These are phyloP conservation scores for Aspergillus pseudoviridinutans DNA, from an alignment of 2,329 filamentous ascomycete genomes.

Conservation along the genomic window DNA sequence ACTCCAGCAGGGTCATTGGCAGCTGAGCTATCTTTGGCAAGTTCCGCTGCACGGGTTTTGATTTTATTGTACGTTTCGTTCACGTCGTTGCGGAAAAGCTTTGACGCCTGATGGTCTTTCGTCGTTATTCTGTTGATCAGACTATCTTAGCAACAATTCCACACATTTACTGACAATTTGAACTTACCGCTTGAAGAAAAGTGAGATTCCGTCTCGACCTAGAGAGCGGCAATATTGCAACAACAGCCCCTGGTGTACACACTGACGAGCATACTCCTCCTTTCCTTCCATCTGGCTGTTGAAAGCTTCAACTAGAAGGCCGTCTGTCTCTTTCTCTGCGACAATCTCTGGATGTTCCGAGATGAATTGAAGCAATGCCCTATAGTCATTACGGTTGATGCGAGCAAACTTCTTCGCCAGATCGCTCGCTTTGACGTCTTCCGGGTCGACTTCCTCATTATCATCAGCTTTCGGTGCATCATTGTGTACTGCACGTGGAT, in stretches of 20 bases:
- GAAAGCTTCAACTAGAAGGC: constrained; percentile 85
- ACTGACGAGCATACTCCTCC: constrained; percentile 74
- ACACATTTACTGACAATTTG: not conserved
- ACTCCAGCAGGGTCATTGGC: constrained; percentile 59
- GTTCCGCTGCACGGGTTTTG: constrained; percentile 68
- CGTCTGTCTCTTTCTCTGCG: constrained; percentile 82
- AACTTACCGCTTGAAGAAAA: constrained; percentile 84
- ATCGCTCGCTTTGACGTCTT: constrained; percentile 69
- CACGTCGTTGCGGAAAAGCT: constrained; percentile 90
- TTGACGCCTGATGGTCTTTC: constrained; percentile 81
- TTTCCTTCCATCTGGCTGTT: constrained; percentile 76
- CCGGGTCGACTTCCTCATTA: constrained; percentile 59
- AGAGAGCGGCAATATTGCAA: constrained; percentile 92
- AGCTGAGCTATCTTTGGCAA: constrained; percentile 57
- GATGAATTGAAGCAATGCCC: constrained; percentile 70
- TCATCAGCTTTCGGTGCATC: constrained; percentile 51
- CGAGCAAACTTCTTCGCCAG: constrained; percentile 76
- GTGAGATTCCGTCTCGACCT: constrained; percentile 76
- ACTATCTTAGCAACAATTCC: constrained; percentile 7
- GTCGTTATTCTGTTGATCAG: constrained; percentile 63
- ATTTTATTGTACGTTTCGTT: constrained; percentile 83
- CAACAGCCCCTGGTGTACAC: constrained; percentile 87
- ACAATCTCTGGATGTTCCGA: constrained; percentile 73
- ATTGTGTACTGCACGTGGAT: constrained; percentile 52
- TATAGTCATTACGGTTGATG: constrained; percentile 73